phyloP scores from a whole-genome alignment of 352 stramenopile species.

The Globisporangium perplexum region DNA sequence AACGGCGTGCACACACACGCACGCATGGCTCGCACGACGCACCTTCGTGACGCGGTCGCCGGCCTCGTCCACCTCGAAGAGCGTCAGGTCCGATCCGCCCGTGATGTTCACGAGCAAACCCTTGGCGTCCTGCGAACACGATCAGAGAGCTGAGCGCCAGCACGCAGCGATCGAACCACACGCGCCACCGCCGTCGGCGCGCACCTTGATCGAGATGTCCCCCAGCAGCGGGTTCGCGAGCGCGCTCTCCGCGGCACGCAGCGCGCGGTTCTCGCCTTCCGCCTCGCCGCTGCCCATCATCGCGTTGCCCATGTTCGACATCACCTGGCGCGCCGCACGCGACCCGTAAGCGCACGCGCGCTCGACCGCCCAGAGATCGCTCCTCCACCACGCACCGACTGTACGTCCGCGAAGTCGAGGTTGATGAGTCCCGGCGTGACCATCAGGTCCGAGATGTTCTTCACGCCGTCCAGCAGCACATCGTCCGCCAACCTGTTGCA shows the following conservation, averaged over 20 bases:
- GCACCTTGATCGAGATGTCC: constrained; percentile 84
- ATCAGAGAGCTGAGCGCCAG: neutral
- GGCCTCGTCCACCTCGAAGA: constrained; percentile 90
- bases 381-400: constrained; percentile 41
- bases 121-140: constrained; percentile 60
- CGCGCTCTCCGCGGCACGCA: constrained; percentile 79
- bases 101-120: constrained; percentile 96
- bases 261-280: constrained; percentile 82
- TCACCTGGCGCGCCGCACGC: too few relatives aligned
- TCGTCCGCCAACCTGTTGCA: constrained; percentile 70
- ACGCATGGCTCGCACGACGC: neutral
- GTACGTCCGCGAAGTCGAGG: constrained; percentile 83
- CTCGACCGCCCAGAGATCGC: too few relatives aligned
- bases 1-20: neutral
- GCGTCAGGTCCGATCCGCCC: constrained; percentile 89
- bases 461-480: constrained; percentile 80
- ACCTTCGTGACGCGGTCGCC: constrained; percentile 78
- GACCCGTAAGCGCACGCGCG: neutral
- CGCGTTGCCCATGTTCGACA: constrained; percentile 84
- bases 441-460: constrained; percentile 88
- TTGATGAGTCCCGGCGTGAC: constrained; percentile 87
- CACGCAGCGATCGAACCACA: neutral
- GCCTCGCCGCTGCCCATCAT: constrained; percentile 92
- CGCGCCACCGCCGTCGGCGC: neutral
- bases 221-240: constrained; percentile 85